Conservation (phyloP, 2,329 filamentous ascomycete genomes). For the Helicocarpus griseus region DNA sequence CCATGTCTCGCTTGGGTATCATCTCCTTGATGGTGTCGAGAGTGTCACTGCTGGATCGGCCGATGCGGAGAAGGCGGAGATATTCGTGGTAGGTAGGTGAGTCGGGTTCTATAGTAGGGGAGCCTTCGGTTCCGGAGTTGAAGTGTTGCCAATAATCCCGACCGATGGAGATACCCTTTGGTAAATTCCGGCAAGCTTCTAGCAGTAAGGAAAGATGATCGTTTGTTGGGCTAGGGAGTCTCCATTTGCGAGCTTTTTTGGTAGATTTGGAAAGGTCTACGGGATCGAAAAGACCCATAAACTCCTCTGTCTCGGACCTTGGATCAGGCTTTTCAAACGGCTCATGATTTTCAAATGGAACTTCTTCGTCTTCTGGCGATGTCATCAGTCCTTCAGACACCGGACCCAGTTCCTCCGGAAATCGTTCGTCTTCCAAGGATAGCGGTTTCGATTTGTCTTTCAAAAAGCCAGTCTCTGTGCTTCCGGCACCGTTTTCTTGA, state of each 20-base stretch:
- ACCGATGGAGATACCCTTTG: constrained; percentile 53
- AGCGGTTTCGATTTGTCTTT: not conserved
- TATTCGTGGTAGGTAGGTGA: constrained; percentile 58
- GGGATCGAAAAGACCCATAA: constrained; percentile 23
- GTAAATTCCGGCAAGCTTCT: constrained; percentile 47
- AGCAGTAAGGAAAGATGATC: constrained; percentile 60
- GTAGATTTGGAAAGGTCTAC: constrained; percentile 11
- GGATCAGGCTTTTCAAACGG: not conserved
- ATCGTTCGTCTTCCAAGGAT: not conserved
- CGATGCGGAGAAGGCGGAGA: constrained; percentile 56
- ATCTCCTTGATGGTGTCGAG: constrained; percentile 49
- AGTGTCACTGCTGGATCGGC: constrained; percentile 55
- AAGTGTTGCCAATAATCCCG: constrained; percentile 68
- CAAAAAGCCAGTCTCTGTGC: not conserved
- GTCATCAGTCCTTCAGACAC: not conserved
- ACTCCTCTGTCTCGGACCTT: not conserved
- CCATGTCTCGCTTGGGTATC: constrained; percentile 35
- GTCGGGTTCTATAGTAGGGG: constrained; percentile 57
- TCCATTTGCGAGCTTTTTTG: not conserved
- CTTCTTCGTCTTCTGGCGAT: not conserved
- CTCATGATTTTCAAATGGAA: not conserved
- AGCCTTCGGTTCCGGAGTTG: constrained; percentile 34
- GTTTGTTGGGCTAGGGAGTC: constrained; percentile 42
- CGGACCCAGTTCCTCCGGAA: not conserved
- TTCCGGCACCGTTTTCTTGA: not conserved